Percentiles rank a stretch among this genome's conserved stretches.
These are phyloP conservation scores for Deuterostichococcus epilithicus DNA, from an alignment of 139 green algal genomes.

Conservation along the genomic window DNA sequence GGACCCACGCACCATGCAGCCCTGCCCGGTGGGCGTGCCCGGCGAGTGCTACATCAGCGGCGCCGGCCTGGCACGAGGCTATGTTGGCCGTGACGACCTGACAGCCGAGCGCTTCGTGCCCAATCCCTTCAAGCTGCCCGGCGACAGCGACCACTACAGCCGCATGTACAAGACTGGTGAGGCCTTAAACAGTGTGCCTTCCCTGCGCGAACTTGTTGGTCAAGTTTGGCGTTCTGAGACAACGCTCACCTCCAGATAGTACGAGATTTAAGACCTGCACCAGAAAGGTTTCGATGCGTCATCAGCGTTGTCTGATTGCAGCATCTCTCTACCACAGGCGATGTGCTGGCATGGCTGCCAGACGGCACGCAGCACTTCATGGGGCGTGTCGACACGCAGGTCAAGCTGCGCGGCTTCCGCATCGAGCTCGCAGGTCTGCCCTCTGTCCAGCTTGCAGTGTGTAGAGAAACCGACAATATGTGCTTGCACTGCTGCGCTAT, in stretches of 20 bases:
- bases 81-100: constrained; percentile 26
- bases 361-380: constrained; percentile 11
- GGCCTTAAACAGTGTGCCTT: too few relatives aligned
- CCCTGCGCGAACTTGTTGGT: too few relatives aligned
- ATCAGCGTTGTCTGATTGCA: too few relatives aligned
- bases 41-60: constrained; percentile 48
- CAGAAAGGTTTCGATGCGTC: too few relatives aligned
- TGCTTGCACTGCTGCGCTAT: too few relatives aligned
- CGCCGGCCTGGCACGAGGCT: constrained; percentile 35
- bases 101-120: constrained; percentile 39
- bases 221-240: too few relatives aligned
- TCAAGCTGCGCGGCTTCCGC: constrained; percentile 47
- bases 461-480: too few relatives aligned
- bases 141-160: constrained; percentile 20
- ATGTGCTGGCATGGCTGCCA: constrained; percentile 32
- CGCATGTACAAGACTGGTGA: constrained; percentile 34
- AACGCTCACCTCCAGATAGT: too few relatives aligned
- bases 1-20: neutral
- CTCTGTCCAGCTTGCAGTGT: too few relatives aligned
- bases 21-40: constrained; percentile 25
- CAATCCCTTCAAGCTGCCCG: constrained; percentile 35
- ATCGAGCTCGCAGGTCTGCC: constrained; percentile 52
- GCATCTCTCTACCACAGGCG: too few relatives aligned
- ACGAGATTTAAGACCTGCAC: too few relatives aligned
- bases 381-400: constrained; percentile 37